phyloP scores from a whole-genome alignment of 2,329 filamentous ascomycete genomes.

The Paecilomyces dactylethromorphus region DNA sequence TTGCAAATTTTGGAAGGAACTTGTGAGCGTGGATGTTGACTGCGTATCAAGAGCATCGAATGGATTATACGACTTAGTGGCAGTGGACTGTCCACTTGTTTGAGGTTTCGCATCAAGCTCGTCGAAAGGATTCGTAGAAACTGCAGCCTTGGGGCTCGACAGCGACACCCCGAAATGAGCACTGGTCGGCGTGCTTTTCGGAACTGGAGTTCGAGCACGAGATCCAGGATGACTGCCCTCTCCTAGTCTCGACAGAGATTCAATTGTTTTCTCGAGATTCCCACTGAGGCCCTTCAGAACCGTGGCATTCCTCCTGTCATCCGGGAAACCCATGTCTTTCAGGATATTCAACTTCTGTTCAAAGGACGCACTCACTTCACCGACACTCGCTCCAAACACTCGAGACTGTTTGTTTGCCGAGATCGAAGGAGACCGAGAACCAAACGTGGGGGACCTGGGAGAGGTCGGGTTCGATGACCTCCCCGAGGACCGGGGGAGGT shows the following conservation, averaged over 20 bases:
- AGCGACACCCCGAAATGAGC: slow-evolving; percentile 9
- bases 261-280: slow-evolving; percentile 78
- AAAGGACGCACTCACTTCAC: slow-evolving; percentile 41
- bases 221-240: slow-evolving; percentile 54
- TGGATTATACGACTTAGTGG: slow-evolving; percentile 55
- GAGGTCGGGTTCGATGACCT: slow-evolving; percentile 42
- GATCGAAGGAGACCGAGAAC: slow-evolving; percentile 19
- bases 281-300: slow-evolving; percentile 78
- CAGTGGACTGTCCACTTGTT: slow-evolving; percentile 6
- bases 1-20: slow-evolving; percentile 70
- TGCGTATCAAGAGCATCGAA: slow-evolving; percentile 49
- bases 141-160: slow-evolving; percentile 12
- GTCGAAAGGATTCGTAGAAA: slow-evolving; percentile 64
- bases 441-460: slow-evolving; percentile 17
- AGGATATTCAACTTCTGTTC: slow-evolving; percentile 72
- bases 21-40: slow-evolving; percentile 45
- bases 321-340: slow-evolving; percentile 85
- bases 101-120: slow-evolving; percentile 35
- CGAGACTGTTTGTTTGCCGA: slow-evolving; percentile 23
- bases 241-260: slow-evolving; percentile 75
- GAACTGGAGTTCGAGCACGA: slow-evolving; percentile 50
- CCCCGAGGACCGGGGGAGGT: slow-evolving; percentile 51
- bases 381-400: slow-evolving; percentile 63
- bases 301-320: slow-evolving; percentile 72
- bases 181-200: slow-evolving; percentile 13